Evolutionary conservation across 345 rosid species (phyloP).

Genomic region (Draba incana): DNA sequence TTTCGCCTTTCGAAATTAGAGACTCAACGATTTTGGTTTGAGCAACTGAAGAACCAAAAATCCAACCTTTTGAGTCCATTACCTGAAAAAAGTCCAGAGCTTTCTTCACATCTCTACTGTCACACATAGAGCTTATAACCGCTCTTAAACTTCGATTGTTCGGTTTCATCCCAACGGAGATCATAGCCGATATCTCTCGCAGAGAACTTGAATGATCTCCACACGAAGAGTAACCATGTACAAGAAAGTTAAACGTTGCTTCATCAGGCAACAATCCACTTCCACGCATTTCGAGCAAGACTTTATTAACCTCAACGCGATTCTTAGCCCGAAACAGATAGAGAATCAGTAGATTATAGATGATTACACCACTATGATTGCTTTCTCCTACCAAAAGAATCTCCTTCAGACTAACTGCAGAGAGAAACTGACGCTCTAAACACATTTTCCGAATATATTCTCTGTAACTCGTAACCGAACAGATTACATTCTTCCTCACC

Average conservation of each 20-base stretch:
- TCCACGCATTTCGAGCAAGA: conserved; percentile 54
- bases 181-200: conserved; percentile 54
- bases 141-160: conserved; percentile 62
- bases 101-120: conserved; percentile 50
- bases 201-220: conserved; percentile 50
- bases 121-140: conserved; percentile 47
- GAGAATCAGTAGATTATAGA: conserved; percentile 64
- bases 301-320: conserved; percentile 37
- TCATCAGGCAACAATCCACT: conserved; percentile 54
- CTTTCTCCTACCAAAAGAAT: conserved; percentile 52
- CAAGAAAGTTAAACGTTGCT: conserved; percentile 66
- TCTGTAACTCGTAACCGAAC: conserved; percentile 56
- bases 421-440: conserved; percentile 43
- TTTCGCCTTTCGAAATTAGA: conserved; percentile 49
- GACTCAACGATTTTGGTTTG: conserved; percentile 54
- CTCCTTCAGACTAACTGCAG: conserved; percentile 57
- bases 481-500: conserved; percentile 48
- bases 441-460: conserved; percentile 56
- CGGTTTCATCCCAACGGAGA: conserved; percentile 57
- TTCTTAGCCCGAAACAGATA: conserved; percentile 53
- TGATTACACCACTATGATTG: conserved; percentile 35
- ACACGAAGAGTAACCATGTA: conserved; percentile 55
- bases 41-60: conserved; percentile 47
- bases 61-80: conserved; percentile 59
- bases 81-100: conserved; percentile 55